phyloP scores from a whole-genome alignment of 495 filamentous ascomycete species.

The Astrothelium subdiscretum region DNA sequence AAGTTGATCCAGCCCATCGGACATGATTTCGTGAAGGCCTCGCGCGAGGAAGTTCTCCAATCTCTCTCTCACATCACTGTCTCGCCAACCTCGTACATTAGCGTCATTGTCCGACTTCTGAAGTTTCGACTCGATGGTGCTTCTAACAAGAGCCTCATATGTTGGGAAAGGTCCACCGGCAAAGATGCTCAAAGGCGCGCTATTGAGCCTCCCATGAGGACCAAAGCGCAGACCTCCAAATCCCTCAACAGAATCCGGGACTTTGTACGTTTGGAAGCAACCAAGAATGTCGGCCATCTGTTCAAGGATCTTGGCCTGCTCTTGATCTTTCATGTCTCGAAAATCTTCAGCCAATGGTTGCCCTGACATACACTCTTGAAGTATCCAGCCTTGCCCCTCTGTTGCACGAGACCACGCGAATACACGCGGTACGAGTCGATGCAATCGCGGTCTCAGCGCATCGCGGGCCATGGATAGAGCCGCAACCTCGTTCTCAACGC shows the following conservation, averaged over 20 bases:
- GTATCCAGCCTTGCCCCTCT: background rate
- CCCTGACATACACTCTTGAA: background rate
- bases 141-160: background rate
- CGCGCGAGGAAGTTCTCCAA: background rate
- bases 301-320: background rate
- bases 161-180: background rate
- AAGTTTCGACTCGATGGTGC: background rate
- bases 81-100: background rate
- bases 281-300: background rate
- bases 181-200: background rate
- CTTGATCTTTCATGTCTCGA: background rate
- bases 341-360: background rate
- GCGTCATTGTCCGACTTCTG: background rate
- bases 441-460: background rate
- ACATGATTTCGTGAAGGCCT: background rate
- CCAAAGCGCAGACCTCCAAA: background rate
- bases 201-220: background rate
- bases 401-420: background rate
- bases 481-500: background rate
- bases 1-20: background rate
- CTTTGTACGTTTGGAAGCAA: background rate
- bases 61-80: background rate
- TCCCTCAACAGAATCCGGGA: background rate
- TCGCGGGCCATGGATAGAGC: background rate
- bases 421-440: background rate